phyloP scores from a whole-genome alignment of 2,329 filamentous ascomycete genomes.

The Pseudocercospora vitis region DNA sequence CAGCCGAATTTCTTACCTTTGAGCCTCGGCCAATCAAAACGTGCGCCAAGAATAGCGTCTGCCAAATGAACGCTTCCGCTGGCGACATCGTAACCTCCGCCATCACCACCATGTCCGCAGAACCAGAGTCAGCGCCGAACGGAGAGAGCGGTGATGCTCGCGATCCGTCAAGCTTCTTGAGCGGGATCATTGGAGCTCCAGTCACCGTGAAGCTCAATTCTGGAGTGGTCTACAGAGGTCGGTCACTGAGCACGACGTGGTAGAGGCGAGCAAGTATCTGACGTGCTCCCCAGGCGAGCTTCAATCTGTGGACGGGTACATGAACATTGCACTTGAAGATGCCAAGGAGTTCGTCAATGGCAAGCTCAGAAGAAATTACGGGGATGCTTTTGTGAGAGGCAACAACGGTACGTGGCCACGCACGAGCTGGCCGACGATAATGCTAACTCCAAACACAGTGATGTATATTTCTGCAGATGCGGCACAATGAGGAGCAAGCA shows the following conservation, averaged over 20 bases:
- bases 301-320: conserved; percentile 97
- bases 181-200: conserved; percentile 89
- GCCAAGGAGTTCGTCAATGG: conserved; percentile 90
- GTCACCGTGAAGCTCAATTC: conserved; percentile 98
- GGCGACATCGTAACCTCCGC: neutral
- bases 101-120: conserved; percentile 23
- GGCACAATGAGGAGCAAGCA: conserved; percentile 12
- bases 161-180: conserved; percentile 89
- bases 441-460: conserved; percentile 46
- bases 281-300: conserved; percentile 68
- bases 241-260: neutral
- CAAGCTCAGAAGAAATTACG: conserved; percentile 76
- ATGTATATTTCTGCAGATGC: conserved; percentile 69
- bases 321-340: conserved; percentile 98
- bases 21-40: neutral
- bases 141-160: conserved; percentile 62
- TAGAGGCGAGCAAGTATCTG: conserved; percentile 2
- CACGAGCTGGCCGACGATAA: neutral
- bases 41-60: neutral
- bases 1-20: too few relatives aligned
- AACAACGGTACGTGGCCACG: conserved; percentile 75
- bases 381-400: conserved; percentile 91
- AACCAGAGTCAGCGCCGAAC: conserved; percentile 42
- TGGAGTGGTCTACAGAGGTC: conserved; percentile 97
- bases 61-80: conserved; percentile 1